These are phyloP conservation scores for Aquilaria malaccensis DNA, from an alignment of 345 rosid genomes.

Conservation along the genomic window DNA sequence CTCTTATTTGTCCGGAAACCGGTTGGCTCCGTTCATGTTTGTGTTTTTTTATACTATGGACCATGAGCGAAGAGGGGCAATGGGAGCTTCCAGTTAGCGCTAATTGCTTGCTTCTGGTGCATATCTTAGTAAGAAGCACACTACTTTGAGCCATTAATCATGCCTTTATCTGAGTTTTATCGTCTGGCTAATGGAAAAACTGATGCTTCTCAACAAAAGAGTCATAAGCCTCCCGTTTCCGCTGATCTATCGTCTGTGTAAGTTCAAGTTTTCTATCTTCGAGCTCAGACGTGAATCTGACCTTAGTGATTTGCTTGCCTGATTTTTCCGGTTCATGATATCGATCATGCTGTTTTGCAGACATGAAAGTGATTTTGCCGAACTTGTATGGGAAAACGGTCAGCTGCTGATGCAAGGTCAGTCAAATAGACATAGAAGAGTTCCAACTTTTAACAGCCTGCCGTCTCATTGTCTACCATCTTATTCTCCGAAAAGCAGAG, in stretches of 20 bases:
- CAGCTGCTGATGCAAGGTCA: slow-evolving; percentile 57
- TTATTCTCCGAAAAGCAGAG: slow-evolving; percentile 21
- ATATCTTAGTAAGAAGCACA: slow-evolving; percentile 11
- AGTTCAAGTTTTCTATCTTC: slow-evolving; percentile 25
- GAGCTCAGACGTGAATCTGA: neutral
- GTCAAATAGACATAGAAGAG: slow-evolving; percentile 40
- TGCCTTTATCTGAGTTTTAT: slow-evolving; percentile 87
- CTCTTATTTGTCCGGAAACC: slow-evolving; percentile 21
- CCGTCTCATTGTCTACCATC: slow-evolving; percentile 14
- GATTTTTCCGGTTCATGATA: neutral
- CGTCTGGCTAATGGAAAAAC: slow-evolving; percentile 30
- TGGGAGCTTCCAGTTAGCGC: slow-evolving; percentile 20
- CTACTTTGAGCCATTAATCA: slow-evolving; percentile 18
- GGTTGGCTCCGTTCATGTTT: slow-evolving; percentile 15
- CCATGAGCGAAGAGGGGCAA: slow-evolving; percentile 10
- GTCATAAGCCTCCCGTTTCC: slow-evolving; percentile 16
- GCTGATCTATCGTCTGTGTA: slow-evolving; percentile 42
- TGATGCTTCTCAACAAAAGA: slow-evolving; percentile 38
- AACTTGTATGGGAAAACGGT: slow-evolving; percentile 81
- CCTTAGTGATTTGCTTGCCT: neutral
- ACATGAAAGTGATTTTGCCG: slow-evolving; percentile 53
- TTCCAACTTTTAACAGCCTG: slow-evolving; percentile 17
- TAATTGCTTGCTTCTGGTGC: slow-evolving; percentile 14
- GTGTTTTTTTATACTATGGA: slow-evolving; percentile 21
- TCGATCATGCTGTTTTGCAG: slow-evolving; percentile 27